A percentile compares a stretch with the other conserved stretches of the same genome.
These are phyloP conservation scores for Leccinellum rugosiceps DNA, from an alignment of 768 basidiomycete species.

Conservation along the genomic window DNA sequence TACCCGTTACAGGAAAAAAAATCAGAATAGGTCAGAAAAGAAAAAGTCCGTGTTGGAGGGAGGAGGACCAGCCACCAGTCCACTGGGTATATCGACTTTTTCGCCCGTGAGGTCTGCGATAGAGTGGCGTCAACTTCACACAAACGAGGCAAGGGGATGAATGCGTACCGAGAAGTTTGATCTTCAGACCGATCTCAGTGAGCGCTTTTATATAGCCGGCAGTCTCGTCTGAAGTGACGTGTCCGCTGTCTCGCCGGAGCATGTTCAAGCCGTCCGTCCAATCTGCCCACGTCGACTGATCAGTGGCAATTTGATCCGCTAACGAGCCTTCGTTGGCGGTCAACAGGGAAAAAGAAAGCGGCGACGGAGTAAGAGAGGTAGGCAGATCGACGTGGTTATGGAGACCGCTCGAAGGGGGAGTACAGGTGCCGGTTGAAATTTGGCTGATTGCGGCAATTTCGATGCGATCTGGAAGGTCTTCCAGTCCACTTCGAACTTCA, in stretches of 20 bases:
- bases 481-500: conserved; percentile 73
- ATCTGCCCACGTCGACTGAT: conserved; percentile 81
- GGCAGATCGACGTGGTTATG: conserved; percentile 61
- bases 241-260: conserved; percentile 76
- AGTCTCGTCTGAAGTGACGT: conserved; percentile 82
- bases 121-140: background rate
- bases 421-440: conserved; percentile 72
- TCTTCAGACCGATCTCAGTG: conserved; percentile 90
- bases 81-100: conserved; percentile 84
- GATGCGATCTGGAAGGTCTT: conserved; percentile 85
- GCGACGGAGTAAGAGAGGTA: conserved; percentile 54
- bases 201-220: conserved; percentile 81
- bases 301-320: conserved; percentile 76
- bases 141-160: background rate
- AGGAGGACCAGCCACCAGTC: conserved; percentile 72
- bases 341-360: conserved; percentile 74
- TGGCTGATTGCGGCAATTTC: conserved; percentile 80
- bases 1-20: background rate
- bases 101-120: conserved; percentile 81
- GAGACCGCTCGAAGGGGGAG: conserved; percentile 60
- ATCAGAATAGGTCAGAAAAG: conserved; percentile 60
- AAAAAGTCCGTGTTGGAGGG: conserved; percentile 81
- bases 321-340: conserved; percentile 67
- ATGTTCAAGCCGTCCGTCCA: conserved; percentile 94
- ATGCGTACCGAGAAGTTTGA: conserved; percentile 75